Conservation (phyloP, 331 rosid genomes). For the Rhamnella rubrinervis region DNA sequence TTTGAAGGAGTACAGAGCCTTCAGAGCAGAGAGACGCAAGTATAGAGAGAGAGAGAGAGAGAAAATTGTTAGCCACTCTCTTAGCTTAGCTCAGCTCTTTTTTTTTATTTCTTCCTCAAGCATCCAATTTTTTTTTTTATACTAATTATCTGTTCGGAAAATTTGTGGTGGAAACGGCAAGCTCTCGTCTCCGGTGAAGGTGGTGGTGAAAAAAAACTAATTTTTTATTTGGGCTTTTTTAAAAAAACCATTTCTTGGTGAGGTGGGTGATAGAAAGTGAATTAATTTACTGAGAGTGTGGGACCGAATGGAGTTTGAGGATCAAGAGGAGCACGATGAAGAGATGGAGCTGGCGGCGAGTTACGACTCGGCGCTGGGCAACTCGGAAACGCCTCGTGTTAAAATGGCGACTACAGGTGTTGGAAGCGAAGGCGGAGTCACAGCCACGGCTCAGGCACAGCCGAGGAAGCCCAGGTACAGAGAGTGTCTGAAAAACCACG, state of each 20-base stretch:
- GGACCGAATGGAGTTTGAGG: slow-evolving; percentile 71
- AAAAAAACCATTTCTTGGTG: no score
- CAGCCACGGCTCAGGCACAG: slow-evolving; percentile 20
- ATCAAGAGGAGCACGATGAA: slow-evolving; percentile 77
- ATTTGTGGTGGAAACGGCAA: no score
- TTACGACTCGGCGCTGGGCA: slow-evolving; percentile 44
- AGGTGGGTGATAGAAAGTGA: no score
- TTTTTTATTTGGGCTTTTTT: no score
- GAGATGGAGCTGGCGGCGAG: slow-evolving; percentile 60
- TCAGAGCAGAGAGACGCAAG: background rate
- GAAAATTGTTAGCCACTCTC: slow-evolving; percentile 20
- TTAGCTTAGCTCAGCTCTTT: background rate
- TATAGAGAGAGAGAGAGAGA: slow-evolving; percentile 7
- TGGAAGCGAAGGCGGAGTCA: slow-evolving; percentile 2
- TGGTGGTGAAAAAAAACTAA: no score
- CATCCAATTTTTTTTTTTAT: background rate
- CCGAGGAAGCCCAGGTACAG: slow-evolving; percentile 46
- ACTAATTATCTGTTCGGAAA: no score
- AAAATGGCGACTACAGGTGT: slow-evolving; percentile 42
- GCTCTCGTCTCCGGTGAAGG: no score
- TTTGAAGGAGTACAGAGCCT: slow-evolving; percentile 19
- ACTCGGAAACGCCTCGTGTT: slow-evolving; percentile 37
- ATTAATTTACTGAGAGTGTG: background rate
- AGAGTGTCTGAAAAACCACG: slow-evolving; percentile 91
- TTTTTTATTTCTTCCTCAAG: no score